Base-by-base conservation (phyloP, 495 filamentous ascomycete species). In the Penicillium robsamsonii region DNA sequence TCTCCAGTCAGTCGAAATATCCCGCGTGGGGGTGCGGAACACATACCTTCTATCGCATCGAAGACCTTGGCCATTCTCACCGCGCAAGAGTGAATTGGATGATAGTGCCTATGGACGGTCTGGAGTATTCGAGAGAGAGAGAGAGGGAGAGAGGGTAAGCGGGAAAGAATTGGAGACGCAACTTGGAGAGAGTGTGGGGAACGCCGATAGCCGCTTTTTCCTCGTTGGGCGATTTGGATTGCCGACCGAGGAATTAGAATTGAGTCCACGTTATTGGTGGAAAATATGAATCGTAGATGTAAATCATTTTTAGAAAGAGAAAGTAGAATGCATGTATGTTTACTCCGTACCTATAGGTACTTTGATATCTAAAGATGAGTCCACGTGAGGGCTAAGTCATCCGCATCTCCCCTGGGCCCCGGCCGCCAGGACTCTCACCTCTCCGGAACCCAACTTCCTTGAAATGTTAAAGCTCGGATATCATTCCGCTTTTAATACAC, bases 21-120 rank as follows among this genome's bases (percentile, higher is more conserved):
- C 52, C 52, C 31, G 46, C 48, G 42, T 42, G 44, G 45, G 51
- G 38, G 54, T 59, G 55, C 57, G 51, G 61, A 55, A 56, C 18
- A 13, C 17, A 25, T 68, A 79, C 76, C 74, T 69, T 79, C 76
- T 44, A 73, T 71, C 53, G 76, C 76, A 62, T 75, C 68, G 49
- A 77, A 75, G 22, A 75, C 61, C 47, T 78, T 79, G 29, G 66
- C 58, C 75, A 78, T 78, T 48, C 52, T 72, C 44, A 44, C 29
- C 35, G 30, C 30, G 18, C 12, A 46, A 35, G 44, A 6, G 7
- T 40, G 30, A n/a, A 17, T 33, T 33, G 29, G 18, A 12, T 29
- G 9, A 37, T 24, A 50, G 22, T 50, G 11, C 1, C 42, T n/a
- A 25, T 10, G 15, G 25, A 11, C 13, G 25, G 30, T 17, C 42